Base-by-base conservation (phyloP, 768 basidiomycete species). In the Trametes meyenii region DNA sequence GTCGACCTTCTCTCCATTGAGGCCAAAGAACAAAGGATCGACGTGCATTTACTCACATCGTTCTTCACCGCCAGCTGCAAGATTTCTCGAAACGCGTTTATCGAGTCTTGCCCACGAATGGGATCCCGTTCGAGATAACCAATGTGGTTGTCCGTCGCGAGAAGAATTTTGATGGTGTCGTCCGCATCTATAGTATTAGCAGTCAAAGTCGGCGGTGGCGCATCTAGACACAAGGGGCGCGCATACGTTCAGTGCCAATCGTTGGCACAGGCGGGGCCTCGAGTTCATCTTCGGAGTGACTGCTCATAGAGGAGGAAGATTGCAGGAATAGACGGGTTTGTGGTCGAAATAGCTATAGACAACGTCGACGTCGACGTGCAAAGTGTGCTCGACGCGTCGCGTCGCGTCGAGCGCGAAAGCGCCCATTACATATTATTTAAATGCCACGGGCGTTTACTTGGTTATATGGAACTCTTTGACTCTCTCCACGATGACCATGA, bases 101-200 rank as follows among this genome's bases (percentile, higher is more conserved):
- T 91, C 2, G 94, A 92, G 72, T 99, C 97, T 73, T 93, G 89
- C 0, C 96, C 95, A 33, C 97, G 85, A 44, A 98, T 81, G 1
- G 97, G 96, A 71, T 99, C 97, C 62, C 94, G 83, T 75, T 98
- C 96, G 63, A 89, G 83, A 76, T 93, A 97, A 0, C 97, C 97
- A 63, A 99, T 90, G 69, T 98, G 96, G 66, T 94, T 96, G 76
- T 98, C 96, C 0, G 96, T 97, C 6, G 96, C 96, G 7, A 98
- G 85, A 71, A 98, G 75, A 68, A 98, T 94, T 62, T 77, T 81
- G 61, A 94, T 86, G 0, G 85, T 91, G 69, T 93, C 83, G 62
- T 88, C 83, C 19, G 79, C 74, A 59, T 78, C 88, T 88, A 53
- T 43, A 61, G n/a, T n/a, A n/a, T n/a, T n/a, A 50, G 58, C 40